Conservation (phyloP, 2,329 filamentous ascomycete species). For the Aspergillus nomiae region DNA sequence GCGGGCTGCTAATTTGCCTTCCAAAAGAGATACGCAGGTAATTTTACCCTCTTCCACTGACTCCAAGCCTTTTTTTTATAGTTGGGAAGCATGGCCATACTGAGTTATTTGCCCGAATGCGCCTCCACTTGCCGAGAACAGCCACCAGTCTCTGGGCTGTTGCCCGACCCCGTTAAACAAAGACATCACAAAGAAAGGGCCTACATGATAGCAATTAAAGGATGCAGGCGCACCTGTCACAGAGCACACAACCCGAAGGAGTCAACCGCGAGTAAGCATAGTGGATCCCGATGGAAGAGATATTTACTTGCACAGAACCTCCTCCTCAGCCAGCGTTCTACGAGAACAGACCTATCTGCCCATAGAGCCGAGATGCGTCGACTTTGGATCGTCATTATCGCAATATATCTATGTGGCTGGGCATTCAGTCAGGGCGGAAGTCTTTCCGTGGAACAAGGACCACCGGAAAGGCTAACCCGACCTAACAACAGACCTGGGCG, state of each 20-base stretch:
- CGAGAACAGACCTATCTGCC: accelerated
- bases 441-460: not conserved
- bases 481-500: too few species aligned
- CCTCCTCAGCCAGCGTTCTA: not conserved
- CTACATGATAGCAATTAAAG: not conserved
- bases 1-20: not conserved
- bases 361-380: not conserved
- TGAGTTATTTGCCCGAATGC: not conserved
- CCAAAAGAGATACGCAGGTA: not conserved
- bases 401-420: not conserved
- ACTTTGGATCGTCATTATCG: not conserved
- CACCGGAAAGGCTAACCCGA: not conserved
- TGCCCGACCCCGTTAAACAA: not conserved
- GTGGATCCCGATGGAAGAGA: not conserved
- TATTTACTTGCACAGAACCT: not conserved
- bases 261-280: too few species aligned
- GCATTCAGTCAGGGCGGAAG: not conserved
- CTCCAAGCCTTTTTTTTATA: accelerated
- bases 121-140: not conserved
- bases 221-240: not conserved
- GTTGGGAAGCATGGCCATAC: not conserved
- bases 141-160: not conserved
- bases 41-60: not conserved
- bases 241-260: too few species aligned
- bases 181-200: not conserved